Base-by-base conservation (phyloP, 2,329 filamentous ascomycete species). In the Biscogniauxia marginata region DNA sequence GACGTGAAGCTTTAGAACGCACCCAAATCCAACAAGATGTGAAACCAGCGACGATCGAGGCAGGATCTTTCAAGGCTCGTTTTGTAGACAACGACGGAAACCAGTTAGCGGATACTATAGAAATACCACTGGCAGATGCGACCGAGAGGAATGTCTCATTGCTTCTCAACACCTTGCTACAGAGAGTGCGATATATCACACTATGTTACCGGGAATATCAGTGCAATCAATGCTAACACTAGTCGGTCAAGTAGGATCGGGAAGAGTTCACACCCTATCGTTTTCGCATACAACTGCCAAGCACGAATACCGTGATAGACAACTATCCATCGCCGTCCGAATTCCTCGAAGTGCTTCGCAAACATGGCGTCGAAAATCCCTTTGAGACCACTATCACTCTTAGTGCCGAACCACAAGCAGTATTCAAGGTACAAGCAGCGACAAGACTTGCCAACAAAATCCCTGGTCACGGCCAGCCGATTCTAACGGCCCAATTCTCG, bases 391-490 rank as follows among this genome's bases (percentile, higher is more conserved):
- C 76, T 0, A 71, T 81, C 49, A 79, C 81, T 2, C 77, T 87
- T 22, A 81, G 80, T 39, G 84, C 84, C 46, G 84, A 86, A 67
- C 93, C 95, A 0, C 93, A 99, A 73, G 91, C 93, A 20, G 89
- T 98, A 0, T 98, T 97, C 79, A 87, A 89, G 67, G 95, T 98
- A 21, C 92, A 95, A 67, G 89, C 91, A 9, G 92, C 97, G 45
- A 93, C 93, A 49, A 84, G 95, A 73, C 93, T 95, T 76, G 89
- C 93, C 6, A 90, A 93, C 58, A 87, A 87, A 53, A 96, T 98
- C 63, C 87, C 89, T 3, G 95, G 95, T 11, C 95, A 99, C 73
- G 93, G 92, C 43, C 90, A 96, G 72, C 87, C 93, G 3, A 98
- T 98, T 64, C 79, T 98, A 20, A 84, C 90, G 24, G 88, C 90